A percentile compares a stretch with the other conserved stretches of the same genome.
Evolutionary conservation across 148 eudicot species (phyloP).

Genomic region (Nepenthes mirabilis): DNA sequence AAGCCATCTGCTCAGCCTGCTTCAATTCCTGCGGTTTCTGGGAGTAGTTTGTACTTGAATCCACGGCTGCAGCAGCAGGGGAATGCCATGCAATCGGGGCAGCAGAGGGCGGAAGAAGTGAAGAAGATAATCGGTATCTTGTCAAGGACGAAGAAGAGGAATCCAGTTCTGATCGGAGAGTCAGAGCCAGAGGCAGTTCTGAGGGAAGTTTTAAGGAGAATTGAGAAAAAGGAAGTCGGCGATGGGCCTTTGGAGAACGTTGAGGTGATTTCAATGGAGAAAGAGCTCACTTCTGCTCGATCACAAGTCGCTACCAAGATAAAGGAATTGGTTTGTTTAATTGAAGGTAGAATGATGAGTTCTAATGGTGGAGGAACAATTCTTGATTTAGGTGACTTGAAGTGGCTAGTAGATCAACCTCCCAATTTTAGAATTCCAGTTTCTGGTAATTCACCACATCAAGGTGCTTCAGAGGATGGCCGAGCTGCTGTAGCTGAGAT

Average conservation of each 20-base stretch:
- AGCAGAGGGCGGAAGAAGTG: constrained; percentile 38
- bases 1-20: constrained; percentile 13
- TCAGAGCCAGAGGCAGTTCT: constrained; percentile 41
- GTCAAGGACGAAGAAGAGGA: constrained; percentile 28
- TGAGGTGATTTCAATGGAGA: constrained; percentile 31
- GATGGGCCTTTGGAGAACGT: constrained; percentile 31
- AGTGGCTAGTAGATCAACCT: constrained; percentile 36
- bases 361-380: constrained; percentile 28
- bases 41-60: constrained; percentile 43
- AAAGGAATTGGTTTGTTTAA: constrained; percentile 32
- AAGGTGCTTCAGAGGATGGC: constrained; percentile 20
- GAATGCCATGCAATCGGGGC: constrained; percentile 11
- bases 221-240: constrained; percentile 43
- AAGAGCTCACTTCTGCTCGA: constrained; percentile 25
- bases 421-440: neutral
- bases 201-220: constrained; percentile 37
- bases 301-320: constrained; percentile 15
- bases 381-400: constrained; percentile 55
- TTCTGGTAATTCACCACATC: constrained; percentile 3
- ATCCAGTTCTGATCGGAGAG: constrained; percentile 78
- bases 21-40: constrained; percentile 2
- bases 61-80: constrained; percentile 35
- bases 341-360: constrained; percentile 29
- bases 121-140: constrained; percentile 49
- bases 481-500: constrained; percentile 22